phyloP scores from a whole-genome alignment of 345 rosid genomes.

The Geranium brycei region DNA sequence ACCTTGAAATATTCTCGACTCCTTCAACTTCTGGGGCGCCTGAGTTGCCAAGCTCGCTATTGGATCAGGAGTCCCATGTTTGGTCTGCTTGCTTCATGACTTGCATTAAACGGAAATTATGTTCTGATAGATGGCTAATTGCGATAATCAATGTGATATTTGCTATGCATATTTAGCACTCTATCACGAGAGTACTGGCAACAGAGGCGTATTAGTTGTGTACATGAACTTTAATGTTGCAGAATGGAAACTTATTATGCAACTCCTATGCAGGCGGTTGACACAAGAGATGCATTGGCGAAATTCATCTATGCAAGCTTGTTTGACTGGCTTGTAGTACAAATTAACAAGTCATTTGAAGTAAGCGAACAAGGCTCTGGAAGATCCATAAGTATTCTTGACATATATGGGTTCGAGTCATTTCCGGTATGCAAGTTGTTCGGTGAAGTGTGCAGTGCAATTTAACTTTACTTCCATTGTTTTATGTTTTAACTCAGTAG shows the following conservation, averaged over 20 bases:
- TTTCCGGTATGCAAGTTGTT: constrained; percentile 42
- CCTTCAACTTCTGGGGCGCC: no score
- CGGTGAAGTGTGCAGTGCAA: not conserved
- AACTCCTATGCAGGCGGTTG: constrained; percentile 47
- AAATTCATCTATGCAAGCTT: constrained; percentile 73
- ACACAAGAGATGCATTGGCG: constrained; percentile 82
- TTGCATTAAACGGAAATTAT: not conserved
- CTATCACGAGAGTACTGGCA: no score
- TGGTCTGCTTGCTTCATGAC: not conserved
- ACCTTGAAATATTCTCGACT: no score
- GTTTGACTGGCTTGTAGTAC: constrained; percentile 84
- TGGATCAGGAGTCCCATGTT: not conserved
- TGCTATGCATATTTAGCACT: no score
- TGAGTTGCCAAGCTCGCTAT: not conserved
- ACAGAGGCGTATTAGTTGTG: no score
- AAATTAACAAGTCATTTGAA: constrained; percentile 60
- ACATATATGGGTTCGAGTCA: constrained; percentile 90
- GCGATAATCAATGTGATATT: no score
- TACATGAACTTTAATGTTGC: no score
- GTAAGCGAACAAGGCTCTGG: constrained; percentile 37
- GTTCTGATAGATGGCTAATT: not conserved
- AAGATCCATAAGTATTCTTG: constrained; percentile 82
- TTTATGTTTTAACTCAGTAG: not conserved
- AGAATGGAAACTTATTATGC: not conserved
- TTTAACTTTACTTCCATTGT: not conserved